Evolutionary conservation across 345 rosid species (phyloP).

Genomic region (Populus deltoides): DNA sequence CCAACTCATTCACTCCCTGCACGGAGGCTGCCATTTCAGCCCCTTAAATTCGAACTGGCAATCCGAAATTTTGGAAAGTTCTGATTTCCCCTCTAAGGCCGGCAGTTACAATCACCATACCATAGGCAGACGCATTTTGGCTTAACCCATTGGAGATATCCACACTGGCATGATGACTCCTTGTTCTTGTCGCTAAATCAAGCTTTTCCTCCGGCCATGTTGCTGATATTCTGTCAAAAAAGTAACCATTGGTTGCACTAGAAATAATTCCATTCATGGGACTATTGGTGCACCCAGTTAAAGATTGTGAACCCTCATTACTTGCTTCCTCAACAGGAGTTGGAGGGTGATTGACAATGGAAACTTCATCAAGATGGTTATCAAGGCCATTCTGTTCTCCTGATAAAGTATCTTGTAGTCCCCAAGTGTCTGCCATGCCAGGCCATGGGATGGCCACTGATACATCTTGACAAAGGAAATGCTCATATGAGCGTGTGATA

Average conservation of each 20-base stretch:
- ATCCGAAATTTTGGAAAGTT: constrained; percentile 86
- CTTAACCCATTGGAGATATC: constrained; percentile 49
- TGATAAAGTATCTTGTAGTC: constrained; percentile 31
- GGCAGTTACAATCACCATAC: constrained; percentile 85
- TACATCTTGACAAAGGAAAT: constrained; percentile 89
- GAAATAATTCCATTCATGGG: constrained; percentile 73
- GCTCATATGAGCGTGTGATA: constrained; percentile 66
- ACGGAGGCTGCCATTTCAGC: neutral
- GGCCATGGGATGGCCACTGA: constrained; percentile 92
- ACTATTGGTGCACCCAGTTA: constrained; percentile 41
- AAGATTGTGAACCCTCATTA: constrained; percentile 39
- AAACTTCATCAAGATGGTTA: constrained; percentile 46
- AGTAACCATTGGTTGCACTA: constrained; percentile 74
- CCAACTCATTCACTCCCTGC: constrained; percentile 21
- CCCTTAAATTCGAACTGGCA: constrained; percentile 60
- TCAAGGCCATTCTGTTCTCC: constrained; percentile 44
- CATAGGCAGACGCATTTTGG: constrained; percentile 68
- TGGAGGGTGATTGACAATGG: constrained; percentile 74
- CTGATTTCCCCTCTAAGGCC: constrained; percentile 82
- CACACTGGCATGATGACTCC: constrained; percentile 49
- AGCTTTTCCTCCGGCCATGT: constrained; percentile 96
- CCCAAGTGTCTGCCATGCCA: constrained; percentile 59
- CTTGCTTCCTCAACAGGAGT: constrained; percentile 62
- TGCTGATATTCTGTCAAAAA: constrained; percentile 81
- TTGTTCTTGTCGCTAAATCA: constrained; percentile 37